Evolutionary conservation across 2,329 filamentous ascomycete species (phyloP), one percentile per base, ranked within the genome.

Genomic region (Trichoderma sp.): DNA sequence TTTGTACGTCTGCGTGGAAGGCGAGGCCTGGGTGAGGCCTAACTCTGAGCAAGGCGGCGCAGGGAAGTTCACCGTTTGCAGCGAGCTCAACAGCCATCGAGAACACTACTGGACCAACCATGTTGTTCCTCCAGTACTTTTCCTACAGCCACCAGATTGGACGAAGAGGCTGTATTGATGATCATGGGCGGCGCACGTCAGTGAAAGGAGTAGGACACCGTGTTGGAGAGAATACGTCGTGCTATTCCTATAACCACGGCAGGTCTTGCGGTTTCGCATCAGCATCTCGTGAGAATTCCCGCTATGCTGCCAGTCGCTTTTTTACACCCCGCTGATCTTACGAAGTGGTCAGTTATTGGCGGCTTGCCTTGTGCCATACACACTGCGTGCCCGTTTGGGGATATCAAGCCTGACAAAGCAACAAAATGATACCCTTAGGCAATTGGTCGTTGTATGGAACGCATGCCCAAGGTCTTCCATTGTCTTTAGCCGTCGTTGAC

Each of bases 111-210:
- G 71, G 61, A 2, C 54, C 26, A 12, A 61, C 34, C 21, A 69
- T 56, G 47, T 69, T 69, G 24, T 60, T 47, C 14, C 19, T 30
- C 67, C 68, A 69, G 61, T 69, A 66, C 12, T 44, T 15, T 0
- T 34, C 52, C 7, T 17, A 17, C 12, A 5, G 66, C 66, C 6
- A 61, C 55, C 5, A 67, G 26, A 45, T 26, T 50, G 0, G 74
- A 75, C 0, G 76, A 77, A 60, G 76, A 79, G 1, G 76, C 77
- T 5, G 76, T 78, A 39, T 77, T 73, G 21, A 71, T 65, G 6
- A 71, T 67, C 21, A 74, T 70, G 21, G 70, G 72, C 1, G 76
- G 71, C 0, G 77, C 77, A 5, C 70, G 30, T 21, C 21, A 39
- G 44, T 63, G 41, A 34, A 63, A 63, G 39, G 14, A 28, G 43